phyloP scores from a whole-genome alignment of 345 rosid species.

The Arabidopsis thaliana region TAIR10.1 NC_003075.7:10861001-10861500 shows the following conservation, averaged over 20 bases:
- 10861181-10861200: not conserved
- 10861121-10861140: no score
- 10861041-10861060: no score
- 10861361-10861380: slow-evolving; percentile 42
- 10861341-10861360: slow-evolving; percentile 34
- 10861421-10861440: not conserved
- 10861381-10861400: slow-evolving; percentile 3
- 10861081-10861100: no score
- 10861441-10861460: not conserved
- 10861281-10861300: slow-evolving; percentile 47
- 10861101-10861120: no score
- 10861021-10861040: no score
- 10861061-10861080: no score
- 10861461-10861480: slow-evolving; percentile 15
- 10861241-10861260: slow-evolving; percentile 3
- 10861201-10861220: not conserved
- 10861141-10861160: no score
- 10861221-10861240: slow-evolving; percentile 3
- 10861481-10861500: slow-evolving; percentile 47
- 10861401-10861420: slow-evolving; percentile 27
- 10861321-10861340: slow-evolving; percentile 32
- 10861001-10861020: no score
- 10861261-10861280: slow-evolving; percentile 15
- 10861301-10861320: slow-evolving; percentile 44
- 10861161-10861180: no score